These are phyloP conservation scores for Scutellaria galericulata DNA, from an alignment of 257 asterid species.

Conservation along the genomic window DNA sequence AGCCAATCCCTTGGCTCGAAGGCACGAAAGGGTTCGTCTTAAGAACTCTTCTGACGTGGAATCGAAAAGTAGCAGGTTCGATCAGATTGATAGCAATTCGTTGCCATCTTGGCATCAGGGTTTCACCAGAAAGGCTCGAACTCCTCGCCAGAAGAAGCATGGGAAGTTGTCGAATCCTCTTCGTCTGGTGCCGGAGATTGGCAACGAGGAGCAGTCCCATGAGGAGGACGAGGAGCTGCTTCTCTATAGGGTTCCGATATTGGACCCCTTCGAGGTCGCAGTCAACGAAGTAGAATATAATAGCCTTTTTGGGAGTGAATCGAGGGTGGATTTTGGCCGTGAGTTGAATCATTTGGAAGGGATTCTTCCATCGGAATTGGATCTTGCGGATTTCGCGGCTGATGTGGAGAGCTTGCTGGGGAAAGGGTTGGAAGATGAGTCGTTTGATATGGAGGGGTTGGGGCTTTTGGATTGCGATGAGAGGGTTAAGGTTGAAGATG, in stretches of 20 bases:
- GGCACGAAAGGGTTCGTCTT: constrained; percentile 85
- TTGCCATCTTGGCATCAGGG: constrained; percentile 73
- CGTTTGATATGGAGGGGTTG: constrained; percentile 68
- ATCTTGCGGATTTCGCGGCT: constrained; percentile 78
- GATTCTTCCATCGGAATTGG: constrained; percentile 69
- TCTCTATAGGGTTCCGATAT: constrained; percentile 67
- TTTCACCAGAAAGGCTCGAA: constrained; percentile 70
- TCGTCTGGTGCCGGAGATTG: constrained; percentile 68
- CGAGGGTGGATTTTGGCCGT: constrained; percentile 24
- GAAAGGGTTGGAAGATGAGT: constrained; percentile 72
- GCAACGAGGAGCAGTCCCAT: constrained; percentile 58
- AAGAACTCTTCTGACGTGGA: constrained; percentile 41
- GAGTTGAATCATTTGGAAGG: constrained; percentile 41
- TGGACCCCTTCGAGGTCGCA: constrained; percentile 49
- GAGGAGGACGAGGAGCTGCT: constrained; percentile 69
- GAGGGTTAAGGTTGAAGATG: constrained; percentile 54
- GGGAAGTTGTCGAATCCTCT: constrained; percentile 28
- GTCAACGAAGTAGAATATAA: background rate
- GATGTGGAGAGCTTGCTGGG: constrained; percentile 84
- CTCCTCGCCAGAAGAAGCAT: constrained; percentile 54
- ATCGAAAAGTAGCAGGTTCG: background rate
- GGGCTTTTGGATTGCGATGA: constrained; percentile 54
- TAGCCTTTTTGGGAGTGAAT: constrained; percentile 1
- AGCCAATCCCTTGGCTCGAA: constrained; percentile 72
- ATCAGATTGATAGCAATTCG: background rate